Evolutionary conservation across 768 basidiomycete species (phyloP).

Genomic region (Phlebiopsis gigantea): DNA sequence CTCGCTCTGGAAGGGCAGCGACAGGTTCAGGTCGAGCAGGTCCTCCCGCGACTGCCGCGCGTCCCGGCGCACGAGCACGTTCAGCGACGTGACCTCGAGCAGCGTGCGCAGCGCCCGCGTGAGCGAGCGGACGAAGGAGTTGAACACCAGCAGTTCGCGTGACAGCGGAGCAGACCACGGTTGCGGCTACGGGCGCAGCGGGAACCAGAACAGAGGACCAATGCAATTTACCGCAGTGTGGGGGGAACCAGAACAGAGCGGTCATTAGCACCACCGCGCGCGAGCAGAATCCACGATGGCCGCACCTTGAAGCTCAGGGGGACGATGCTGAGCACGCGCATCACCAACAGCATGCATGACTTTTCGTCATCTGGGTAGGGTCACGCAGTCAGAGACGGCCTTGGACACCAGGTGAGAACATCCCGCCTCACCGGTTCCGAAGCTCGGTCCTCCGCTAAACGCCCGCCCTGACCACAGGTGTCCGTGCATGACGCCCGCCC

Average conservation of each 20-base stretch:
- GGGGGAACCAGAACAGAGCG: not conserved
- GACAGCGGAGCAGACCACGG: conserved; percentile 96
- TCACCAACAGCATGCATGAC: conserved; percentile 90
- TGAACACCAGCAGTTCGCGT: conserved; percentile 95
- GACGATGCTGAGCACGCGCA: conserved; percentile 94
- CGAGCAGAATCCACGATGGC: conserved; percentile 5
- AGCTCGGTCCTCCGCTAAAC: conserved; percentile 93
- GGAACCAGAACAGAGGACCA: not conserved
- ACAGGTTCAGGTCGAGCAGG: conserved; percentile 85
- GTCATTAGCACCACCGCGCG: not conserved
- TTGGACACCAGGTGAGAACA: conserved; percentile 29
- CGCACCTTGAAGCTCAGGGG: conserved; percentile 90
- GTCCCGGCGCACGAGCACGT: conserved; percentile 89
- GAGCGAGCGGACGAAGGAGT: conserved; percentile 91
- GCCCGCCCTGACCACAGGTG: conserved; percentile 84
- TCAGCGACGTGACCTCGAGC: conserved; percentile 85
- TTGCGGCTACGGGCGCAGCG: conserved; percentile 48
- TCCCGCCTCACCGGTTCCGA: conserved; percentile 69
- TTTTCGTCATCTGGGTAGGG: conserved; percentile 76
- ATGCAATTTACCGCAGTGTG: not conserved
- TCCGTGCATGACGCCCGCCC: conserved; percentile 96
- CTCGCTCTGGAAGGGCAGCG: conserved; percentile 91
- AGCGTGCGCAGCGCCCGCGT: conserved; percentile 87
- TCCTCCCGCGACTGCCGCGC: conserved; percentile 87
- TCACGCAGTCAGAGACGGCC: conserved; percentile 16